phyloP scores from a whole-genome alignment of 345 rosid genomes.

The Populus alba region DNA sequence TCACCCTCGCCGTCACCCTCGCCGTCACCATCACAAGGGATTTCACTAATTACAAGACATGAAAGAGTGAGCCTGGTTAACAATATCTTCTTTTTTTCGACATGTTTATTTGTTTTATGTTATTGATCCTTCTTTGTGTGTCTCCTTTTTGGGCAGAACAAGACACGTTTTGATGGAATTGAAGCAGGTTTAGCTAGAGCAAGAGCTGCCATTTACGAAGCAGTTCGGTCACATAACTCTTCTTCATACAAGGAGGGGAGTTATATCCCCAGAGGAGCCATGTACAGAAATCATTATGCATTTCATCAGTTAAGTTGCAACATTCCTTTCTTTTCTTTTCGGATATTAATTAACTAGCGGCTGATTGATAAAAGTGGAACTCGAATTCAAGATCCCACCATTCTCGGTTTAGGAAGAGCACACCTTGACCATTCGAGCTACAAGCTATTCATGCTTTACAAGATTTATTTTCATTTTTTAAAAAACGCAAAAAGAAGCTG shows the following conservation, averaged over 20 bases:
- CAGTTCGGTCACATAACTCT: constrained; percentile 38
- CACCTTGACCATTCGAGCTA: no score
- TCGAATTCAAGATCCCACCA: no score
- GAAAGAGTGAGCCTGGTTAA: background rate
- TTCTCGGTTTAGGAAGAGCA: no score
- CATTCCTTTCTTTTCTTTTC: background rate
- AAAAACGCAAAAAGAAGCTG: no score
- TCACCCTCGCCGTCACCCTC: background rate
- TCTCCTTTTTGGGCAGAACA: background rate
- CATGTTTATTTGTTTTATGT: background rate
- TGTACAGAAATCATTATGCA: constrained; percentile 58
- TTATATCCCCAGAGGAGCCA: constrained; percentile 48
- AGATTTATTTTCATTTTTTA: no score
- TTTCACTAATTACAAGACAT: background rate
- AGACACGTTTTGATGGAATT: constrained; percentile 11
- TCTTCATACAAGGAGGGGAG: constrained; percentile 36
- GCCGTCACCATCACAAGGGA: background rate
- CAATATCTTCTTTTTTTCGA: no score
- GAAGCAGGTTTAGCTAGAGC: constrained; percentile 35
- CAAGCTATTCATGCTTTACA: no score
- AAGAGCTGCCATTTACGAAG: constrained; percentile 33
- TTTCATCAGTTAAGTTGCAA: constrained; percentile 67
- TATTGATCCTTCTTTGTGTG: no score
- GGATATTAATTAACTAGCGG: background rate
- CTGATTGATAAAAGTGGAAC: background rate